A percentile compares a stretch with the other conserved stretches of the same genome.
Evolutionary conservation across 1,139 yeast species (phyloP).

Genomic region (Debaryomycetaceae sp.): DNA sequence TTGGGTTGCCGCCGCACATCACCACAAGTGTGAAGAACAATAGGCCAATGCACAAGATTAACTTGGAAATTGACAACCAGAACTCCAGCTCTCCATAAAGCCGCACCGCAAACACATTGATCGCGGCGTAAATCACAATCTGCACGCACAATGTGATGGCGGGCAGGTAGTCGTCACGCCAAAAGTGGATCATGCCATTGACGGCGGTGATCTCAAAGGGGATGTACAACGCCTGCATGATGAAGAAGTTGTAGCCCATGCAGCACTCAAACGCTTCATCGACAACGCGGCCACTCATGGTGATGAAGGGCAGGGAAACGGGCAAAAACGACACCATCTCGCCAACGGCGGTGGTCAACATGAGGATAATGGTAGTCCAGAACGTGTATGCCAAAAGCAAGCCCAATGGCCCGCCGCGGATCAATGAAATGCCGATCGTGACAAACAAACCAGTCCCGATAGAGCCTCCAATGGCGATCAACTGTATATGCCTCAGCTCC

Average conservation of each 20-base stretch:
- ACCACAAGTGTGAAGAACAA: constrained; percentile 69
- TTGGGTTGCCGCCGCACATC: constrained; percentile 83
- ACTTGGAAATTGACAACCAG: constrained; percentile 74
- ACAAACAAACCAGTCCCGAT: constrained; percentile 44
- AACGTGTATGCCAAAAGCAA: constrained; percentile 37
- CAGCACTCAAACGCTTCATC: constrained; percentile 73
- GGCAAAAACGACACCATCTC: constrained; percentile 84
- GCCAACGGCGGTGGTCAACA: constrained; percentile 67
- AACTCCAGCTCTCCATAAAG: constrained; percentile 78
- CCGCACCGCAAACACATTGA: constrained; percentile 69
- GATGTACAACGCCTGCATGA: constrained; percentile 68
- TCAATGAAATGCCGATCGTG: constrained; percentile 40
- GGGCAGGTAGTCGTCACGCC: constrained; percentile 72
- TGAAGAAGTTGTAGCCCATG: constrained; percentile 78
- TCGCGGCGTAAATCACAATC: constrained; percentile 54
- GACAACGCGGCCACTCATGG: constrained; percentile 51
- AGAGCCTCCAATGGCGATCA: constrained; percentile 33
- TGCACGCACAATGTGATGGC: constrained; percentile 64
- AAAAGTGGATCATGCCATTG: constrained; percentile 70
- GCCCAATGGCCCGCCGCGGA: constrained; percentile 46
- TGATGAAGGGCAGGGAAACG: constrained; percentile 57
- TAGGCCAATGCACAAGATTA: constrained; percentile 65
- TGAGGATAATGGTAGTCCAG: constrained; percentile 50
- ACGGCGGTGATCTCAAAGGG: constrained; percentile 83
- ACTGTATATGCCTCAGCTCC: constrained; percentile 25